Evolutionary conservation across 345 rosid genomes (phyloP).

Genomic region (Aethionema arabicum): DNA sequence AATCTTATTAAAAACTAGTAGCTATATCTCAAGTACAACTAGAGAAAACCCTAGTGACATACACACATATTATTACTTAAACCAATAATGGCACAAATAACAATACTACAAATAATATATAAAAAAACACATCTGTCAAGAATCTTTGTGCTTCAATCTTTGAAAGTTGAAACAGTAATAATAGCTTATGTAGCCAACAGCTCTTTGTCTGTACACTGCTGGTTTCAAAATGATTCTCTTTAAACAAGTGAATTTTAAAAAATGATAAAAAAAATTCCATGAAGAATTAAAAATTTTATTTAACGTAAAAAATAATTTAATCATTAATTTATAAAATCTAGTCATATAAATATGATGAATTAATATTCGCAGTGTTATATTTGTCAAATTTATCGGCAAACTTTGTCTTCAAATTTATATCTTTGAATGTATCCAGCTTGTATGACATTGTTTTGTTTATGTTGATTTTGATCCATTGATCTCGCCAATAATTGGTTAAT

Average conservation of each 20-base stretch:
- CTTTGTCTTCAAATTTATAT: no score
- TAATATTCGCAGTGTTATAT: no score
- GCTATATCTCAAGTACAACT: slow-evolving; percentile 23
- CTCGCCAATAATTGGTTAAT: no score
- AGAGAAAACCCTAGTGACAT: slow-evolving; percentile 22
- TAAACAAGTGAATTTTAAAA: slow-evolving; percentile 33
- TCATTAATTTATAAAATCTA: no score
- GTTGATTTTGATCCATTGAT: no score
- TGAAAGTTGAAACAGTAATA: slow-evolving; percentile 38
- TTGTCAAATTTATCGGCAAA: no score
- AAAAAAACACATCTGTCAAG: slow-evolving; percentile 33
- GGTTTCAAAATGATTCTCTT: slow-evolving; percentile 61
- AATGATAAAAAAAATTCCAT: not conserved
- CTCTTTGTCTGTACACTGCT: slow-evolving; percentile 65
- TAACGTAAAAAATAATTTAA: no score
- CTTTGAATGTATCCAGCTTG: no score
- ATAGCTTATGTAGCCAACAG: slow-evolving; percentile 60
- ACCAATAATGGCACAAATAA: slow-evolving; percentile 34
- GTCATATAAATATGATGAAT: no score
- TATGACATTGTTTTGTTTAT: no score
- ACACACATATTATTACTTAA: slow-evolving; percentile 3
- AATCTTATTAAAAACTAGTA: slow-evolving; percentile 18
- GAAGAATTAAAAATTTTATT: no score
- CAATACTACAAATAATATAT: slow-evolving; percentile 23
- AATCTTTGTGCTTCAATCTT: slow-evolving; percentile 36